Evolutionary conservation across 352 stramenopile species (phyloP).

Genomic region (Albugo candida): DNA sequence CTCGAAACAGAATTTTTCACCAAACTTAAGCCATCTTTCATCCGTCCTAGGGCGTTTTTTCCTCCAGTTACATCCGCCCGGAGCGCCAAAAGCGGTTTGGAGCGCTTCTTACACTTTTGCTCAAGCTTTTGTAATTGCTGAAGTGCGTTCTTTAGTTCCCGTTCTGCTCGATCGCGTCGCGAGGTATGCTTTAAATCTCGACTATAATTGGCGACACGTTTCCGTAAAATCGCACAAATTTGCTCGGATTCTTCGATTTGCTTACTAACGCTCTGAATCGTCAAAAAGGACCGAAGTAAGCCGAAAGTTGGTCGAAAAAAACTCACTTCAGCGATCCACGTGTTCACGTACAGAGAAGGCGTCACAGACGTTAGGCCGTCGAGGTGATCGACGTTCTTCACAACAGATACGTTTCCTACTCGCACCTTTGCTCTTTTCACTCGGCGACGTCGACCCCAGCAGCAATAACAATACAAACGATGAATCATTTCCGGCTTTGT

Average conservation of each 20-base stretch:
- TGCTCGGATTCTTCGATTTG: slow-evolving; percentile 34
- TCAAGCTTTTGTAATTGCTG: slow-evolving; percentile 17
- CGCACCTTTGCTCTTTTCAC: slow-evolving; percentile 25
- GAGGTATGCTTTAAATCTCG: slow-evolving; percentile 2
- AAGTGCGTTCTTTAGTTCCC: slow-evolving; percentile 14
- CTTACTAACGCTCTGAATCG: slow-evolving; percentile 40
- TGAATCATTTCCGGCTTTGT: slow-evolving; percentile 39
- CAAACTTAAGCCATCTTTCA: slow-evolving; percentile 7
- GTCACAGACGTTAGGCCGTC: slow-evolving; percentile 16
- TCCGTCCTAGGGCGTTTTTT: slow-evolving; percentile 5
- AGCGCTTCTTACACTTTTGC: slow-evolving; percentile 46
- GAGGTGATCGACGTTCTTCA: slow-evolving; percentile 52
- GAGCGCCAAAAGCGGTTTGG: slow-evolving; percentile 22
- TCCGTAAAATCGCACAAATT: slow-evolving; percentile 27
- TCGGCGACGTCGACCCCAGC: slow-evolving; percentile 29
- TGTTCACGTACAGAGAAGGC: slow-evolving; percentile 43
- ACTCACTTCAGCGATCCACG: slow-evolving; percentile 77
- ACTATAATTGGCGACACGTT: slow-evolving; percentile 1
- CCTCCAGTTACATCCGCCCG: not conserved
- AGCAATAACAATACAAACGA: slow-evolving; percentile 39
- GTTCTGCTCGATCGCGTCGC: slow-evolving; percentile 15
- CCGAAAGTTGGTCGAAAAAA: slow-evolving; percentile 55
- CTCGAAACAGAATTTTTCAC: slow-evolving; percentile 16
- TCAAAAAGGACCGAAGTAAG: slow-evolving; percentile 45
- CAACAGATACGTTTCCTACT: slow-evolving; percentile 19